Evolutionary conservation across 176 grass and related monocot species (phyloP), one percentile per base, ranked within the genome.

Genomic region (Alloteropsis semialata): DNA sequence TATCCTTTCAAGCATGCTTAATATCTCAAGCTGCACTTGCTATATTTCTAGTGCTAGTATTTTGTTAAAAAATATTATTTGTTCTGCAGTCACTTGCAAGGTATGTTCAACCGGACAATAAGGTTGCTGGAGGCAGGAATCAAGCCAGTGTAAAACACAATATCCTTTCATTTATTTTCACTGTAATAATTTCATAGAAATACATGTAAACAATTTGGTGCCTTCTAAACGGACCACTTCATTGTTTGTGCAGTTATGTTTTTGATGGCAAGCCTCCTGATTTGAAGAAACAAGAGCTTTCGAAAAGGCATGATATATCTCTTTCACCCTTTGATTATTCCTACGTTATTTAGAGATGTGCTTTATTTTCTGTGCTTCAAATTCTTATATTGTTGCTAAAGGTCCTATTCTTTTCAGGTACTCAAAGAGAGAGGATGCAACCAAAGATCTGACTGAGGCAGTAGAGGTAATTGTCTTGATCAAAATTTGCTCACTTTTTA

Each of bases 211-310:
- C 25, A 22, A 19, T 56, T 22, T 72, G 28, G 6, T 30, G 2
- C 41, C 21, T 63, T 58, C 39, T 54, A 65, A 81, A 63, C 5
- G 42, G 10, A 64, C n/a, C 56, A 64, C 18, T 48, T 65, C 28
- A 54, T 67, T 82, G 24, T 57, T 86, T 60, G 17, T 82, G 72
- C 89, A 97, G 95, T 83, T 98, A 98, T 87, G 91, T 98, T 82
- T 98, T 98, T 81, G 96, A 98, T 65, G 96, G 96, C 18, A 91
- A 95, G 61, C 96, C 96, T 73, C 96, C 96, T n/a, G 96, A 93
- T 50, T 43, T 95, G 87, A 98, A 98, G 90, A 93, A 91, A 61
- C 72, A 91, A 61, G 93, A 95, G 74, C 93, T 98, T 74, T 85
- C 85, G 36, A 98, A 93, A 87, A 93, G 96, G 95, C 60, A 94